phyloP scores from a whole-genome alignment of 202 grass and related monocot species.

The Panicum virgatum region DNA sequence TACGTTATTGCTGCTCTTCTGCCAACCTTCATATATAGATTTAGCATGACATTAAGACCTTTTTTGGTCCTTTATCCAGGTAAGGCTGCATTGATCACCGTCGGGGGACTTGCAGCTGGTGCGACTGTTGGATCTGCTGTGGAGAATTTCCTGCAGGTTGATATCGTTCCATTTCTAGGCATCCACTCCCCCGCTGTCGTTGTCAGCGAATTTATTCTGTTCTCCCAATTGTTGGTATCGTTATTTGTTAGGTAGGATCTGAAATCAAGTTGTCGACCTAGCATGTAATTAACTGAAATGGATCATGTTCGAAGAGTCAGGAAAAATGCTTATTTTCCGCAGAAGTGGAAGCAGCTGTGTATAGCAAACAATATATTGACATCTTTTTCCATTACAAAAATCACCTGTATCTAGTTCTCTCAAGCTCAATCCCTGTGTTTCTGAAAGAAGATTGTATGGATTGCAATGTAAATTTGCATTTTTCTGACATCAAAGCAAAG shows the following conservation, averaged over 20 bases:
- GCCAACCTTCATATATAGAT: slow-evolving; percentile 42
- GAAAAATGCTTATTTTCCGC: slow-evolving; percentile 30
- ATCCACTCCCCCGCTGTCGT: slow-evolving; percentile 87
- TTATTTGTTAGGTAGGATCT: slow-evolving; percentile 77
- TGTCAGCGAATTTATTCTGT: slow-evolving; percentile 93
- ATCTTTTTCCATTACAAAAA: slow-evolving; percentile 28
- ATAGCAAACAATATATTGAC: slow-evolving; percentile 44
- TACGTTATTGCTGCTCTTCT: slow-evolving; percentile 20
- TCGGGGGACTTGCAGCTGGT: slow-evolving; percentile 73
- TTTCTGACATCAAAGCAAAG: background rate
- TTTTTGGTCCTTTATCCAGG: slow-evolving; percentile 65
- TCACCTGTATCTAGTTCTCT: slow-evolving; percentile 37
- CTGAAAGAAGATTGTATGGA: background rate
- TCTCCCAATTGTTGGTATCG: slow-evolving; percentile 82
- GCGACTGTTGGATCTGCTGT: slow-evolving; percentile 73
- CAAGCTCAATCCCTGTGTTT: background rate
- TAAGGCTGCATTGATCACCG: slow-evolving; percentile 80
- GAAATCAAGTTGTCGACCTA: slow-evolving; percentile 31
- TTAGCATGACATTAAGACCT: slow-evolving; percentile 32
- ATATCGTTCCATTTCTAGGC: slow-evolving; percentile 82
- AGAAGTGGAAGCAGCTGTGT: slow-evolving; percentile 46
- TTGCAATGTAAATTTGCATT: slow-evolving; percentile 7
- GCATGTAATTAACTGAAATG: slow-evolving; percentile 65
- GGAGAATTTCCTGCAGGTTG: slow-evolving; percentile 92
- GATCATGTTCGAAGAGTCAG: slow-evolving; percentile 19